A percentile compares a stretch with the other conserved stretches of the same genome.
These are phyloP conservation scores for Tieghemostelium lacteum DNA, from an alignment of 78 protist species.

Conservation along the genomic window DNA sequence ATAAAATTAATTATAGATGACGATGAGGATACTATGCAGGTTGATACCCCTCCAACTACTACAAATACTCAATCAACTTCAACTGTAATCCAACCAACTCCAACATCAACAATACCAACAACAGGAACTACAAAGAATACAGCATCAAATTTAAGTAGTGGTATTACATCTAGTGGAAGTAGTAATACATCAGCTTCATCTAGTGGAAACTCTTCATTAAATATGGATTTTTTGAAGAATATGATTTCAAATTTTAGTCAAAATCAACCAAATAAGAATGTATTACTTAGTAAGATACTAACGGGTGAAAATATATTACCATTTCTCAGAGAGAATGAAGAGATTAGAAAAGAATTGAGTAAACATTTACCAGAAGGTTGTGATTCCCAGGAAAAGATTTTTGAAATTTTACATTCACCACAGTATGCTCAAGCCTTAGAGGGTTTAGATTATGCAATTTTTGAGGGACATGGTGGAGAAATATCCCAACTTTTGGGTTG, in stretches of 20 bases:
- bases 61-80: background rate
- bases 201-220: too few relatives aligned
- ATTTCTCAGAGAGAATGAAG: constrained; percentile 19
- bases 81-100: background rate
- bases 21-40: constrained; percentile 10
- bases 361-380: constrained; percentile 36
- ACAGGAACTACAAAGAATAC: background rate
- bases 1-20: constrained; percentile 23
- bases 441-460: constrained; percentile 40
- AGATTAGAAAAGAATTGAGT: constrained; percentile 10
- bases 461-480: constrained; percentile 66
- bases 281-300: constrained; percentile 10
- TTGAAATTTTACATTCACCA: constrained; percentile 20
- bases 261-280: background rate
- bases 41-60: background rate
- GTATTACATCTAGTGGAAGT: too few relatives aligned
- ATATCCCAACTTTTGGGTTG: constrained; percentile 14
- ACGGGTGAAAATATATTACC: constrained; percentile 28
- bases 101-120: background rate
- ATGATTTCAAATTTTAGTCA: too few relatives aligned
- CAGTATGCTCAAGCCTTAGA: constrained; percentile 51
- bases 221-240: too few relatives aligned
- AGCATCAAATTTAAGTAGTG: too few relatives aligned
- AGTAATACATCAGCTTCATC: too few relatives aligned
- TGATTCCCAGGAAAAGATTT: background rate